Evolutionary conservation across 164 flowering plant species (phyloP).

Genomic region (Vitis cinerea): DNA sequence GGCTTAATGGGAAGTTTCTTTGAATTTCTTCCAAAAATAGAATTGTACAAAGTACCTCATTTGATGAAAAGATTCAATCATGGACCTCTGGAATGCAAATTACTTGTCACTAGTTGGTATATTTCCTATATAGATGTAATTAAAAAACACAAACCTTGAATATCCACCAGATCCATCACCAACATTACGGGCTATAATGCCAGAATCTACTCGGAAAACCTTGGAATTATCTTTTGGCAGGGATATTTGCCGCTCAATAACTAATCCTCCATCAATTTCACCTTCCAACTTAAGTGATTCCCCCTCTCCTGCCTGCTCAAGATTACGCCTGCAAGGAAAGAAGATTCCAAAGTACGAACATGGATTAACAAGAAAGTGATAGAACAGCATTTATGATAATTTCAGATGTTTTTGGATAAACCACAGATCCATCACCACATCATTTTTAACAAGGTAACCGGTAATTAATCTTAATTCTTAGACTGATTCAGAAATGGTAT

Average conservation of each 20-base stretch:
- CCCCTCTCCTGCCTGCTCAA: conserved; percentile 65
- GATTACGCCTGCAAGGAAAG: conserved; percentile 41
- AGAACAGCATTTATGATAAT: too few relatives aligned
- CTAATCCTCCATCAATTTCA: conserved; percentile 84
- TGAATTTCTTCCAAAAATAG: too few relatives aligned
- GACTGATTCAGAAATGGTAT: too few relatives aligned
- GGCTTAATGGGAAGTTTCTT: not conserved
- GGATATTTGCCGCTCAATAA: conserved; percentile 50
- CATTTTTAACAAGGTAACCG: too few relatives aligned
- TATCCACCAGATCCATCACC: conserved; percentile 79
- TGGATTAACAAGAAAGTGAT: too few relatives aligned
- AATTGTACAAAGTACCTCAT: not conserved
- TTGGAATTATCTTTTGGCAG: conserved; percentile 52
- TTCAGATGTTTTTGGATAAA: too few relatives aligned
- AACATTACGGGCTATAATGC: conserved; percentile 44
- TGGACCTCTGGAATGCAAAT: too few relatives aligned
- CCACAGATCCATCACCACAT: too few relatives aligned
- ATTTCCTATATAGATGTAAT: not conserved
- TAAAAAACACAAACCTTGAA: conserved; percentile 53
- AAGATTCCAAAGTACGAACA: not conserved
- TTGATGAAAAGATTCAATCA: not conserved
- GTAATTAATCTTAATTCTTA: too few relatives aligned
- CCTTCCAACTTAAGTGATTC: conserved; percentile 65
- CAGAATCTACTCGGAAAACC: conserved; percentile 53
- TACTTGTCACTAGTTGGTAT: not conserved